Percentiles rank a stretch among this genome's conserved stretches.
Evolutionary conservation across 768 basidiomycete species (phyloP).

Genomic region (Naganishia randhawae): DNA sequence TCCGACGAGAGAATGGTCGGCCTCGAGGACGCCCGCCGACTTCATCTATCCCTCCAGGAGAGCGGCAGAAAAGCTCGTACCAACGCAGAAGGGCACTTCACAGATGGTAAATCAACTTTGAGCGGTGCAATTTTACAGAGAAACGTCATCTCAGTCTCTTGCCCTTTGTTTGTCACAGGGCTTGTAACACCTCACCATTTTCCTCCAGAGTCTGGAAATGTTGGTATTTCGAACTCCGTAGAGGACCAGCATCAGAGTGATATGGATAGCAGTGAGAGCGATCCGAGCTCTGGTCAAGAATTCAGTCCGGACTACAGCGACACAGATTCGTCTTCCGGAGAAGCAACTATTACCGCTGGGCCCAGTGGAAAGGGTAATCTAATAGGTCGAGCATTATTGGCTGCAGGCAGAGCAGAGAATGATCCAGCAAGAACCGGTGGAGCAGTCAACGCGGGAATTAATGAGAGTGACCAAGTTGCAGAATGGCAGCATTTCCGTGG

Average conservation of each 20-base stretch:
- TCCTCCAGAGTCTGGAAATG: neutral
- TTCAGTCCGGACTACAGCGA: slow-evolving; percentile 21
- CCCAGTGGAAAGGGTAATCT: slow-evolving; percentile 15
- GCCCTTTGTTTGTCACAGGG: neutral
- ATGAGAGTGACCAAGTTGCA: neutral
- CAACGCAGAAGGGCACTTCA: neutral
- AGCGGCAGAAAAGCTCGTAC: neutral
- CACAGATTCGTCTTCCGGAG: slow-evolving; percentile 15
- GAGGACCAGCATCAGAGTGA: neutral
- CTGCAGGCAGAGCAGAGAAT: neutral
- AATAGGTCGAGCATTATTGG: slow-evolving; percentile 6
- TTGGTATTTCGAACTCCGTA: neutral
- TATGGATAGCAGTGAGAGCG: slow-evolving; percentile 6
- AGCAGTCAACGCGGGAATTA: neutral
- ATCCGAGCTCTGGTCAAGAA: slow-evolving; percentile 18
- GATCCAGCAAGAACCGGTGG: neutral
- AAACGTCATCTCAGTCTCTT: neutral
- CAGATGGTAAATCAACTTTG: neutral
- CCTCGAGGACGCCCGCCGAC: neutral
- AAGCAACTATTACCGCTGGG: slow-evolving; percentile 16
- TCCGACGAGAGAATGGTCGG: neutral
- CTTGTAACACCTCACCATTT: neutral
- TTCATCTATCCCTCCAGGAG: no score
- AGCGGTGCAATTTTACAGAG: neutral
- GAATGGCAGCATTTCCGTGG: neutral